Base-by-base conservation (phyloP, 1,284 basidiomycete species). In the Sanghuangporus weigelae region DNA sequence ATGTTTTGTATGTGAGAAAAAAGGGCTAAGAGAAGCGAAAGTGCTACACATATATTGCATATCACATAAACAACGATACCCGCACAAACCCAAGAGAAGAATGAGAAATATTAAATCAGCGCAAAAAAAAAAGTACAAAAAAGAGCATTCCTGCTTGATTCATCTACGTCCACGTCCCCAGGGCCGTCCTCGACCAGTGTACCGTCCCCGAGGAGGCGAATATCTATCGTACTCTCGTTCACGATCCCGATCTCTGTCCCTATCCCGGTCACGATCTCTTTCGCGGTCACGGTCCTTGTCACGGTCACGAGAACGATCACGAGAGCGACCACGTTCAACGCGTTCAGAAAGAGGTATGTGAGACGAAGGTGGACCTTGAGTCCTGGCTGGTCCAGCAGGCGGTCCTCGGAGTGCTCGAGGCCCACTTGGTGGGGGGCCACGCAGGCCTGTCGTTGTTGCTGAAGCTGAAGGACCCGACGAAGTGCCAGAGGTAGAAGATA, bases 271-370 rank as follows among this genome's bases (percentile, higher is more conserved):
- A 12, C 77, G 72, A 66, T 79, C 78, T 2, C 50, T 19, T 11
- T 60, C 46, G 10, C 49, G 48, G 26, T 39, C 57, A 42, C 57
- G 23, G 26, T 42, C 55, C 46, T 21, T 16, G 39, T 48, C 19
- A 46, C 26, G 23, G 3, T 51, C 50, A 6, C 38, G 35, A 11
- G 26, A 11, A 1, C 21, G 26, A 10, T 49, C 46, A 14, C 59
- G 73, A 49, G 81, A 80, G 69, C 77, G 69, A 38, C 77, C 76
- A 14, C 76, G 67, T 19, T 79, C 78, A 10, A 48, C n/a, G 11
- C 77, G 73, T 66, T 79, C 78, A 1, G 79, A 79, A 8, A 79
- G 79, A 7, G 80, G 83, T 7, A 80, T 81, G 1, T 80, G 70
- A 35, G 54, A 39, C 61, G 49, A 60, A 44, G 60, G 48, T 7